Evolutionary conservation across 768 basidiomycete genomes (phyloP), one percentile per base, ranked within the genome.

Genomic region (Boletus sensibilis): DNA sequence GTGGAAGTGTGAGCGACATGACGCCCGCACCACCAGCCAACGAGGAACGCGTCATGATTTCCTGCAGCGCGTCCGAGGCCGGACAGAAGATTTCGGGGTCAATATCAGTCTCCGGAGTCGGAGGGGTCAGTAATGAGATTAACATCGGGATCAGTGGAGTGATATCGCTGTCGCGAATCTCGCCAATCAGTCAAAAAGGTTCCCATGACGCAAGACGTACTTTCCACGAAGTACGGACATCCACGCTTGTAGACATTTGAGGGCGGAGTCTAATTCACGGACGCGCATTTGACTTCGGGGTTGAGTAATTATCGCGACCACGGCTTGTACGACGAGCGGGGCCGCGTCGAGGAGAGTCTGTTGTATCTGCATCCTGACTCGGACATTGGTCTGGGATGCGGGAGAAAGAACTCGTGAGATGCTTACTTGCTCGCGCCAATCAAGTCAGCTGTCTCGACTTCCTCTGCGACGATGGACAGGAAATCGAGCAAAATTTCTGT

Each of bases 161-260:
- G 46, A 95, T 69, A 53, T 92, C 85, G 56, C 88, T 92, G 58
- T 45, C 46, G 53, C 14, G 33, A 20, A 16, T 21, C 25, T 27
- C 40, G 63, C 34, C 12, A 37, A 31, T 41, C 55, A 57, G 55
- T 50, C 40, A 11, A 29, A 2, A 27, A 29, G 1, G 29, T 27
- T 16, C 5, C 31, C 27, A 52, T 20, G 38, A n/a, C 10, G 50
- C 10, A 20, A 47, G 31, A 72, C 81, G 61, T 61, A 92, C 92
- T 83, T 84, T 56, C 82, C 79, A 25, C 82, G 85, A 11, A 95
- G 71, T 35, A 82, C 79, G 3, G 78, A 73, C 63, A 95, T 82
- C 94, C 94, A 98, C 3, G 89, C 85, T 66, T 91, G 85, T 2
- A 95, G 74, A 67, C 92, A 94, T 57, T 82, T 85, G 51, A 94